Evolutionary conservation across 2,329 filamentous ascomycete genomes (phyloP).

Genomic region (Pseudogymnoascus destructans): DNA sequence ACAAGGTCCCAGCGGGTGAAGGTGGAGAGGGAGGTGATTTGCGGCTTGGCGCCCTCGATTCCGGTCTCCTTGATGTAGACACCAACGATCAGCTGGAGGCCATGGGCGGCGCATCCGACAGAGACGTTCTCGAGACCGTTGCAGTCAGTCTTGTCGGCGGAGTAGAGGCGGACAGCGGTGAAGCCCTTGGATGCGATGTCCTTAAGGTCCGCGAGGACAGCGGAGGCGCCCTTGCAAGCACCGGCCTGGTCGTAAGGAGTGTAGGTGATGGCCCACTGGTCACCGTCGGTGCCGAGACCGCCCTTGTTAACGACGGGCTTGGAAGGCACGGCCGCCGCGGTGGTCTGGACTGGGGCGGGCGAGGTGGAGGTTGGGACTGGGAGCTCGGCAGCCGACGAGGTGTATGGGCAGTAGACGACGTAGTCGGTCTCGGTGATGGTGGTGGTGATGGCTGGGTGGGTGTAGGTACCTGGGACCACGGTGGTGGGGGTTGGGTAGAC

Average conservation of each 20-base stretch:
- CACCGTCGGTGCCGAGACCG: slow-evolving; percentile 16
- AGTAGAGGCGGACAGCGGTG: slow-evolving; percentile 68
- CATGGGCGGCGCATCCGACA: slow-evolving; percentile 48
- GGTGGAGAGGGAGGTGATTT: slow-evolving; percentile 57
- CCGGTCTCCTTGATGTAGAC: slow-evolving; percentile 63
- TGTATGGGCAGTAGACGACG: slow-evolving; percentile 60
- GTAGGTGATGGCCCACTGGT: slow-evolving; percentile 63
- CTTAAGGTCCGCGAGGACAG: slow-evolving; percentile 47
- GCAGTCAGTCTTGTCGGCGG: slow-evolving; percentile 57
- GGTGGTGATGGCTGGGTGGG: slow-evolving; percentile 49
- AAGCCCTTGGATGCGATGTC: slow-evolving; percentile 54
- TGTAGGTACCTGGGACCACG: slow-evolving; percentile 60
- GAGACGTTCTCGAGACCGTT: slow-evolving; percentile 65
- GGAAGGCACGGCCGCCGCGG: slow-evolving; percentile 17
- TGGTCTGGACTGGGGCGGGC: slow-evolving; percentile 22
- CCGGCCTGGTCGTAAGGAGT: slow-evolving; percentile 53
- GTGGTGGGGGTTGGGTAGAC: slow-evolving; percentile 53
- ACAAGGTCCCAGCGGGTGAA: slow-evolving; percentile 68
- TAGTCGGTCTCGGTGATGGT: slow-evolving; percentile 56
- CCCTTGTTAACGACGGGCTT: background rate
- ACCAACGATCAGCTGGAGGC: slow-evolving; percentile 72
- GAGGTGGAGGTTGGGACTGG: slow-evolving; percentile 22
- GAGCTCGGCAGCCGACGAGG: slow-evolving; percentile 30
- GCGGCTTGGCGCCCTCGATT: slow-evolving; percentile 44
- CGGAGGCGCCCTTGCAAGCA: slow-evolving; percentile 49